phyloP scores from a whole-genome alignment of 73 alveolate species.

The Breviolum minutum region DNA sequence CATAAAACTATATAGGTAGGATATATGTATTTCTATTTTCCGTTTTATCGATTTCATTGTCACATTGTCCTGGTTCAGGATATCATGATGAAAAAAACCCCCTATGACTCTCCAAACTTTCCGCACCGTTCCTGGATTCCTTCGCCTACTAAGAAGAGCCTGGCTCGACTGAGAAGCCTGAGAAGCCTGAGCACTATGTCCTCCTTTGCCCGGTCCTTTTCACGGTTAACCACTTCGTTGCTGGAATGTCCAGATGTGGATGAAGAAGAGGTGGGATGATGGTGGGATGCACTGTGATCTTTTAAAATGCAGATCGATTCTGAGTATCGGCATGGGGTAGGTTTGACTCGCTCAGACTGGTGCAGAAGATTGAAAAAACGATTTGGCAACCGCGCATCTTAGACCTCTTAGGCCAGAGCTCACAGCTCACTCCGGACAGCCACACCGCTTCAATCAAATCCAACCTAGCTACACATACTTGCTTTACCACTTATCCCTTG shows the following conservation, averaged over 20 bases:
- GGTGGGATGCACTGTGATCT: neutral
- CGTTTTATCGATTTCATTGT: no score
- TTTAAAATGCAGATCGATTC: neutral
- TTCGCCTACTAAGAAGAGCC: neutral
- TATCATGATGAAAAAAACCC: no score
- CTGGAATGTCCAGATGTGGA: slow-evolving; percentile 44
- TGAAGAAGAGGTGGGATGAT: neutral
- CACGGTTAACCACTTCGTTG: slow-evolving; percentile 49
- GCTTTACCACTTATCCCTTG: neutral
- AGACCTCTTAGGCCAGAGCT: no score
- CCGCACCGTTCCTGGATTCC: neutral
- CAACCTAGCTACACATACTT: no score
- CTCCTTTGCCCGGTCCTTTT: slow-evolving; percentile 63
- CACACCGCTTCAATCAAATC: neutral
- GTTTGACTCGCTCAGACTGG: no score
- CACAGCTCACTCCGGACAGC: neutral
- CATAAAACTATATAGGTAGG: no score
- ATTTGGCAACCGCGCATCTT: no score
- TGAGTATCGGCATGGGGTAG: no score
- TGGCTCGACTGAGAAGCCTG: slow-evolving; percentile 35
- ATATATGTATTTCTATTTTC: no score
- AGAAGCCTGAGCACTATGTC: slow-evolving; percentile 50
- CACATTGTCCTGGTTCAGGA: no score
- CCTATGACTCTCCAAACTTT: neutral
- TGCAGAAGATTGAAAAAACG: no score